Percentiles rank a stretch among this genome's conserved stretches.
Evolutionary conservation across 495 filamentous ascomycete genomes (phyloP).

Genomic region (Penicillium desertorum): DNA sequence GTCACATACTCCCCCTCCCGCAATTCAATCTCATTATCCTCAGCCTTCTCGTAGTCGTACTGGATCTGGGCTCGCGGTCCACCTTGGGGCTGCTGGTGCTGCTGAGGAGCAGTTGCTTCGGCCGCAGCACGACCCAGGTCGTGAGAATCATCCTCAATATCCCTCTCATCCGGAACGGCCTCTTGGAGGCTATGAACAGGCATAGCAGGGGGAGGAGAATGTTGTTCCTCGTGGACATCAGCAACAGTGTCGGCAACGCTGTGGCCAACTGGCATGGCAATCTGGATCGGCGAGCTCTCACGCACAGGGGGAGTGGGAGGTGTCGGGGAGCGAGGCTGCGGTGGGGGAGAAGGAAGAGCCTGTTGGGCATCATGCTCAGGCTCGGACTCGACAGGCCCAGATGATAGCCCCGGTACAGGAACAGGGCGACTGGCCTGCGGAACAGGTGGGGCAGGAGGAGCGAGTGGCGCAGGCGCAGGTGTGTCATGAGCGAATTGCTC

Average conservation of each 20-base stretch:
- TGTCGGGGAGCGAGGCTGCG: constrained; percentile 58
- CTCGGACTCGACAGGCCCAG: constrained; percentile 52
- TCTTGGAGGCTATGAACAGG: constrained; percentile 58
- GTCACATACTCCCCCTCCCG: constrained; percentile 87
- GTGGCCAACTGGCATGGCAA: constrained; percentile 83
- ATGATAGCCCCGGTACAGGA: constrained; percentile 71
- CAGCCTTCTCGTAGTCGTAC: constrained; percentile 95
- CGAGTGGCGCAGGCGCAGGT: constrained; percentile 41
- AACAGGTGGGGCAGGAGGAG: constrained; percentile 21
- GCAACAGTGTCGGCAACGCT: constrained; percentile 61
- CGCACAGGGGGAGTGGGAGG: constrained; percentile 56
- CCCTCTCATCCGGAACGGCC: constrained; percentile 59
- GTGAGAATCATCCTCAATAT: constrained; percentile 61
- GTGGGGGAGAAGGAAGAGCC: constrained; percentile 55
- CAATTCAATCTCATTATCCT: constrained; percentile 93
- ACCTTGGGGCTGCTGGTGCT: constrained; percentile 24
- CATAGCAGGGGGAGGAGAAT: constrained; percentile 51
- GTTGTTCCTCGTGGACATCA: constrained; percentile 52
- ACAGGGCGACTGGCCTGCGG: constrained; percentile 52
- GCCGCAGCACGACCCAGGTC: constrained; percentile 65
- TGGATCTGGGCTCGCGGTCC: constrained; percentile 76
- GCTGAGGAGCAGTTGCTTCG: constrained; percentile 45
- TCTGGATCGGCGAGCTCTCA: constrained; percentile 71
- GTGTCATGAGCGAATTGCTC: constrained; percentile 73
- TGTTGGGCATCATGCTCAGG: constrained; percentile 43